Percentiles rank a stretch among this genome's conserved stretches.
Conservation (phyloP, 2,329 filamentous ascomycete species). For the Grosmannia clavigera region DNA sequence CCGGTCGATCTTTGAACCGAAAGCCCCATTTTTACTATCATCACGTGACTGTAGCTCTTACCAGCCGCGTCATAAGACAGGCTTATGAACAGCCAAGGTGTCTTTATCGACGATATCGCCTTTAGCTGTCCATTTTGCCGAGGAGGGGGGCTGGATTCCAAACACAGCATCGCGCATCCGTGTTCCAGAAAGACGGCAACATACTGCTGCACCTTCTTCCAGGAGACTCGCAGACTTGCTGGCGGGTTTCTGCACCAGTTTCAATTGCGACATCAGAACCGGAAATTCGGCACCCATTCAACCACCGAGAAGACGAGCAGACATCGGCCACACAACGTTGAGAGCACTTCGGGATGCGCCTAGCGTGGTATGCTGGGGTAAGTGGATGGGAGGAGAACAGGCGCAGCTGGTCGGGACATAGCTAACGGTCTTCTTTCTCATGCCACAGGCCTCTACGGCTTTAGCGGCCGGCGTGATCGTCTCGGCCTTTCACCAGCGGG, state of each 20-base stretch:
- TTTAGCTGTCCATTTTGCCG: not conserved
- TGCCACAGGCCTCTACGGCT: constrained; percentile 58
- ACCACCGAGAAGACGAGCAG: no score
- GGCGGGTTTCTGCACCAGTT: not conserved
- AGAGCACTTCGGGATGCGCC: constrained; percentile 34
- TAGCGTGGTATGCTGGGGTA: constrained; percentile 50
- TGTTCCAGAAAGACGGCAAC: not conserved
- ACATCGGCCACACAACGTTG: not conserved
- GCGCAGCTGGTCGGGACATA: no score
- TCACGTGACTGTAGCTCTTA: not conserved
- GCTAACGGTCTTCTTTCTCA: not conserved
- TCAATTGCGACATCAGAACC: not conserved
- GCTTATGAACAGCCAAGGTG: constrained; percentile 2
- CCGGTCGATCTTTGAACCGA: not conserved
- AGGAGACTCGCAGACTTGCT: not conserved
- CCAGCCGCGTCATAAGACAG: constrained; percentile 1
- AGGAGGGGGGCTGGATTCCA: not conserved
- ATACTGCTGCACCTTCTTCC: not conserved
- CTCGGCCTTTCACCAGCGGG: constrained; percentile 84
- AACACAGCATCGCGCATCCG: not conserved
- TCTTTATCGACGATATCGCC: not conserved
- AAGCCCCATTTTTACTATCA: not conserved
- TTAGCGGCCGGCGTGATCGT: constrained; percentile 74
- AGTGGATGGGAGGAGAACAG: constrained; percentile 13
- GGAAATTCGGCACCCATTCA: not conserved